Percentiles rank a stretch among this genome's conserved stretches.
Evolutionary conservation across 768 basidiomycete genomes (phyloP).

Genomic region (Trichaptum fuscoviolaceum): DNA sequence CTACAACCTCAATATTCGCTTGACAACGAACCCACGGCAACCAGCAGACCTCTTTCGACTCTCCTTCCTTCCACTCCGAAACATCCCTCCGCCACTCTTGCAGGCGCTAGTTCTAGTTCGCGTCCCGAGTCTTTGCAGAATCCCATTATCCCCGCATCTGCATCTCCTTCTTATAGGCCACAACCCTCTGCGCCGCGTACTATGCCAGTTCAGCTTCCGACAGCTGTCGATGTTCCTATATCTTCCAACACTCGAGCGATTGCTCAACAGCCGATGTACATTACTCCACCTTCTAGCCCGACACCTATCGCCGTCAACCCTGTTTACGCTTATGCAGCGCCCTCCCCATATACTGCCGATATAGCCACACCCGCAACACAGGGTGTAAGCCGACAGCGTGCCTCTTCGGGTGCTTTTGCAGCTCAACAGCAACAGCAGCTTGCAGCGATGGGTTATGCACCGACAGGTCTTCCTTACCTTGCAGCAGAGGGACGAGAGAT

Average conservation of each 20-base stretch:
- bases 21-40: slow-evolving; percentile 11
- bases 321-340: slow-evolving; percentile 52
- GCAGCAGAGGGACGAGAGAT: slow-evolving; percentile 43
- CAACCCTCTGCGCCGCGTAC: slow-evolving; percentile 25
- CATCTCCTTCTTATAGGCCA: slow-evolving; percentile 15
- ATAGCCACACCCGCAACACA: slow-evolving; percentile 36
- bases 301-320: slow-evolving; percentile 48
- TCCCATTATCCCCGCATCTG: slow-evolving; percentile 51
- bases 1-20: slow-evolving; percentile 39
- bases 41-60: slow-evolving; percentile 24
- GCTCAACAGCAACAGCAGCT: neutral
- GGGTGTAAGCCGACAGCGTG: neutral
- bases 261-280: slow-evolving; percentile 73
- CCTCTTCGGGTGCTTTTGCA: neutral
- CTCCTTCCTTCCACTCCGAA: slow-evolving; percentile 38
- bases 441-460: neutral
- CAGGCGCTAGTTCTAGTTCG: slow-evolving; percentile 27
- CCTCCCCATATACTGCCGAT: slow-evolving; percentile 16
- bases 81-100: slow-evolving; percentile 39
- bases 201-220: slow-evolving; percentile 46
- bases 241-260: slow-evolving; percentile 62
- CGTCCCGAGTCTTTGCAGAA: slow-evolving; percentile 25
- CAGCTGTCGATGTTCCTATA: slow-evolving; percentile 49
- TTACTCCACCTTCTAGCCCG: slow-evolving; percentile 47
- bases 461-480: neutral